Conservation (phyloP, 2,329 filamentous ascomycete genomes). For the Fusarium odoratissimum region DNA sequence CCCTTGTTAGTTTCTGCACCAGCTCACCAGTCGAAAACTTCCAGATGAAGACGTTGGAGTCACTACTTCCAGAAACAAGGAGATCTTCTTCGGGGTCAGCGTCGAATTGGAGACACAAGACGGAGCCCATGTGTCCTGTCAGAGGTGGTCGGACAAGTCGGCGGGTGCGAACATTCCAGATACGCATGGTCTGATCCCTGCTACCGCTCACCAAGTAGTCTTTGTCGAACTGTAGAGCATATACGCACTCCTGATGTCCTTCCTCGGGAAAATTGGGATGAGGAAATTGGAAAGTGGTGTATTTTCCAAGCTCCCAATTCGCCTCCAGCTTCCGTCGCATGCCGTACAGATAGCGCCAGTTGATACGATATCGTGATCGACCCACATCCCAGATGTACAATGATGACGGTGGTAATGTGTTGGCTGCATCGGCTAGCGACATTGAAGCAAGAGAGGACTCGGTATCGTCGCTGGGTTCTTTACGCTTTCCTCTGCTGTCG, state of each 20-base stretch:
- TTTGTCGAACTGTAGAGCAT: conserved; percentile 89
- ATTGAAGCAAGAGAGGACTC: conserved; percentile 49
- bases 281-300: conserved; percentile 88
- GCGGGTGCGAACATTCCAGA: conserved; percentile 89
- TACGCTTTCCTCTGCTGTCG: conserved; percentile 51
- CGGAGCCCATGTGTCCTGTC: conserved; percentile 82
- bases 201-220: conserved; percentile 94
- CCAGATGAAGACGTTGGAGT: conserved; percentile 92
- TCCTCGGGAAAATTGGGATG: conserved; percentile 84
- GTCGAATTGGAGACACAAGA: conserved; percentile 95
- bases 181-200: conserved; percentile 84
- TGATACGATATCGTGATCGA: conserved; percentile 71
- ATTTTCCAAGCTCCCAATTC: conserved; percentile 90
- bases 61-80: conserved; percentile 95
- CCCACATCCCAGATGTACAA: conserved; percentile 64
- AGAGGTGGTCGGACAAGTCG: conserved; percentile 81
- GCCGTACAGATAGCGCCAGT: conserved; percentile 94
- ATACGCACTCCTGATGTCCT: conserved; percentile 92
- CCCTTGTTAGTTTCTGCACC: conserved; percentile 78
- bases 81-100: conserved; percentile 87
- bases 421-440: conserved; percentile 44
- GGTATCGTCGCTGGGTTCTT: conserved; percentile 50
- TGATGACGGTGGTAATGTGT: conserved; percentile 55
- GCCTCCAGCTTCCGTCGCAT: conserved; percentile 86
- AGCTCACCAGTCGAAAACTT: conserved; percentile 89